phyloP scores from a whole-genome alignment of 2,329 filamentous ascomycete genomes.

The Dendryphion nanum region DNA sequence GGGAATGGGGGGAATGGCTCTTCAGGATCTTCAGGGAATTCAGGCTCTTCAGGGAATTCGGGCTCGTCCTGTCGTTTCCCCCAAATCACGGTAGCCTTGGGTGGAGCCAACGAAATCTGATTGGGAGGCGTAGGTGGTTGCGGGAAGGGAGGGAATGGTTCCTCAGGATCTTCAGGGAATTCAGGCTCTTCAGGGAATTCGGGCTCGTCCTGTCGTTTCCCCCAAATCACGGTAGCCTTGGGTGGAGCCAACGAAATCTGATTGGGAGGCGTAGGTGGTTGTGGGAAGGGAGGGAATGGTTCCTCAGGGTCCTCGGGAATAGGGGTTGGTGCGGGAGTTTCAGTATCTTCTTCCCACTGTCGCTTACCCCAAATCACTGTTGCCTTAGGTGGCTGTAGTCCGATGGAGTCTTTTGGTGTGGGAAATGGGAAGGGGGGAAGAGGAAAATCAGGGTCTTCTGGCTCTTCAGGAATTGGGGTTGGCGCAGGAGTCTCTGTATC shows the following conservation, averaged over 20 bases:
- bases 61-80: slow-evolving; percentile 8
- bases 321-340: slow-evolving; percentile 3
- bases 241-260: slow-evolving; percentile 13
- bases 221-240: slow-evolving; percentile 11
- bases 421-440: slow-evolving; percentile 3
- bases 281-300: slow-evolving; percentile 3
- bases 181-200: slow-evolving; percentile 1
- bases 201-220: slow-evolving; percentile 8
- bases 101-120: slow-evolving; percentile 11
- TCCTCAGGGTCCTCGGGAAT: slow-evolving; percentile 1
- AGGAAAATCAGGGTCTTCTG: slow-evolving; percentile 9
- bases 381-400: slow-evolving; percentile 10
- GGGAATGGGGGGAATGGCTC: background rate
- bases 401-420: slow-evolving; percentile 10
- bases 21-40: slow-evolving; percentile 12
- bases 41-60: slow-evolving; percentile 7
- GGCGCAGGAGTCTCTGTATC: slow-evolving; percentile 2
- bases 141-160: background rate
- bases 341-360: background rate
- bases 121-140: slow-evolving; percentile 6
- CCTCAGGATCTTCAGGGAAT: background rate
- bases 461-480: slow-evolving; percentile 11
- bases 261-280: slow-evolving; percentile 9
- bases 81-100: slow-evolving; percentile 5
- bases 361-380: slow-evolving; percentile 16